Conservation (phyloP, 1,284 basidiomycete genomes). For the Waitea zeae region DNA sequence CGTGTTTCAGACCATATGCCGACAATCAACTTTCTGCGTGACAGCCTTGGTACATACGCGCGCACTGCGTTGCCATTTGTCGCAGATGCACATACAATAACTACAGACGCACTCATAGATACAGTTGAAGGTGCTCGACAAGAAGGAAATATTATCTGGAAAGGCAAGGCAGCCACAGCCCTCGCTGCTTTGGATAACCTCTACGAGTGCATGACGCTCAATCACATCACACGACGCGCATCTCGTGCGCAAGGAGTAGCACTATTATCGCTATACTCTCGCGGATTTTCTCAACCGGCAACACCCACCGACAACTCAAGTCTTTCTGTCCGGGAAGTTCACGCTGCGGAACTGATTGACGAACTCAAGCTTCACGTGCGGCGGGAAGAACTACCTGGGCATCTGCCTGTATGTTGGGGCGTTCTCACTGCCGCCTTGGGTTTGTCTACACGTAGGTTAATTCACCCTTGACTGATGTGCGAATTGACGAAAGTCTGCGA, state of each 20-base stretch:
- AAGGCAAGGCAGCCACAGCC: too few relatives aligned
- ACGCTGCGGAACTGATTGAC: conserved; percentile 28
- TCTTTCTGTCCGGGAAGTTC: conserved; percentile 8
- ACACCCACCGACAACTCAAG: too few relatives aligned
- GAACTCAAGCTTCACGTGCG: conserved; percentile 52
- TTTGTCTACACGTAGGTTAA: neutral
- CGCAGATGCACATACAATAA: conserved; percentile 39
- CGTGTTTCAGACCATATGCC: conserved; percentile 12
- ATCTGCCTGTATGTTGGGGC: conserved; percentile 85
- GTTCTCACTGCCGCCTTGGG: conserved; percentile 58
- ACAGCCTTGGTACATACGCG: conserved; percentile 61
- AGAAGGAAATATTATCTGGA: too few relatives aligned
- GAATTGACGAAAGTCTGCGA: conserved; percentile 1
- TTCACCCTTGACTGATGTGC: neutral
- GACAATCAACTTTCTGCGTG: conserved; percentile 52
- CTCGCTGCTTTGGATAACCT: conserved; percentile 51
- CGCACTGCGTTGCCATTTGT: conserved; percentile 64
- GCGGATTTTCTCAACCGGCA: conserved; percentile 50
- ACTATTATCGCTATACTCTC: conserved; percentile 76
- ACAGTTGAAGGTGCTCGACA: conserved; percentile 13
- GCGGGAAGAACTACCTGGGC: conserved; percentile 51
- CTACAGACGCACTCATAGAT: conserved; percentile 8
- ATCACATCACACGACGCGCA: conserved; percentile 77
- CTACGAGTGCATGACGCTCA: conserved; percentile 79
- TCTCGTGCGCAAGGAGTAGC: conserved; percentile 89